Evolutionary conservation across 2,329 filamentous ascomycete species (phyloP).

Genomic region (Triangularia setosa): DNA sequence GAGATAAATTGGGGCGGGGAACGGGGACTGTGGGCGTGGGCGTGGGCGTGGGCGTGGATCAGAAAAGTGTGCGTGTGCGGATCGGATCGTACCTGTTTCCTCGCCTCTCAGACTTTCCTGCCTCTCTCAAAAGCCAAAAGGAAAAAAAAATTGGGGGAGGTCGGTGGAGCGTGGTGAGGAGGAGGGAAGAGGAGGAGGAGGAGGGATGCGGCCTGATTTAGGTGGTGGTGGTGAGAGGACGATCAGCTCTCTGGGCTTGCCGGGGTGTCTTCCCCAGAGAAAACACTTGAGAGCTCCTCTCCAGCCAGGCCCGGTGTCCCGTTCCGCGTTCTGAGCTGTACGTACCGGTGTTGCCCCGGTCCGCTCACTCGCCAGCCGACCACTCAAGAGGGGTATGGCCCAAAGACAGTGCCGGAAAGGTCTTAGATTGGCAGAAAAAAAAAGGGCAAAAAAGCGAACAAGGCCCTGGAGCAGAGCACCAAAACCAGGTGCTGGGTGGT

Average conservation of each 20-base stretch:
- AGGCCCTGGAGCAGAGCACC: slow-evolving; percentile 6
- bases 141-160: slow-evolving; percentile 33
- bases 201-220: slow-evolving; percentile 35
- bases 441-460: slow-evolving; percentile 8
- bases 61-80: slow-evolving; percentile 7
- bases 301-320: slow-evolving; percentile 24
- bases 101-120: slow-evolving; percentile 29
- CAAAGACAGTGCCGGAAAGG: slow-evolving; percentile 26
- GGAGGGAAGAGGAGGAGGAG: slow-evolving; percentile 33
- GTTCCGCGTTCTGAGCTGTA: slow-evolving; percentile 21
- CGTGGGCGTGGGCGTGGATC: neutral
- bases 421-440: slow-evolving; percentile 21
- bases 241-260: slow-evolving; percentile 19
- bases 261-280: neutral
- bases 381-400: slow-evolving; percentile 22
- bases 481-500: slow-evolving; percentile 4
- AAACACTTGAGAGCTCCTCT: neutral
- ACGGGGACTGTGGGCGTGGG: neutral
- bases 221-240: slow-evolving; percentile 27
- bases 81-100: slow-evolving; percentile 30
- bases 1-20: slow-evolving; percentile 13
- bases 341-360: slow-evolving; percentile 18
- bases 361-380: slow-evolving; percentile 20
- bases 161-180: slow-evolving; percentile 32
- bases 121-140: slow-evolving; percentile 21